Evolutionary conservation across 306 rosid species (phyloP).

Genomic region (Gynostemma pentaphyllum): DNA sequence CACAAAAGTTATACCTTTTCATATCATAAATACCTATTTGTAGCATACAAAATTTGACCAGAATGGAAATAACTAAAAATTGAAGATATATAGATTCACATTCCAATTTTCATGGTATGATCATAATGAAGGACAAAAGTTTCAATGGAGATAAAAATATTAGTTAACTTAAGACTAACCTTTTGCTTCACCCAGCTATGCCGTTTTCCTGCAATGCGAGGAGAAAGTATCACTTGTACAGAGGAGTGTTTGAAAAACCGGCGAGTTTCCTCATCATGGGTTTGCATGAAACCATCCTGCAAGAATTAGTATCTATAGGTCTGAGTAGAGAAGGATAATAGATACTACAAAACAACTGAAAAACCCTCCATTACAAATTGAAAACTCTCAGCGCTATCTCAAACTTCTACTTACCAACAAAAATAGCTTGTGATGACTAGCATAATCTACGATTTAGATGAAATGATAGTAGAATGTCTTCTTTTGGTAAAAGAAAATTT

Average conservation of each 20-base stretch:
- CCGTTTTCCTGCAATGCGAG: slow-evolving; percentile 78
- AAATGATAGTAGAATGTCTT: background rate
- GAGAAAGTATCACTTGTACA: slow-evolving; percentile 80
- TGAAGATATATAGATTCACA: background rate
- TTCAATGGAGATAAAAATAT: background rate
- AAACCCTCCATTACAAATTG: background rate
- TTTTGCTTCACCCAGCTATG: slow-evolving; percentile 86
- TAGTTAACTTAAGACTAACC: slow-evolving; percentile 29
- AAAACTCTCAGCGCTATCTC: background rate
- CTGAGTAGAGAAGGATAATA: background rate
- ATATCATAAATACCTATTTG: background rate
- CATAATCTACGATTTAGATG: slow-evolving; percentile 2
- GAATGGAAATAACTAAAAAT: background rate
- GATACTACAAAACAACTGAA: background rate
- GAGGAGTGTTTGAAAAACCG: slow-evolving; percentile 92
- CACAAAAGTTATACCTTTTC: background rate
- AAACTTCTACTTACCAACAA: background rate
- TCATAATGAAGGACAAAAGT: slow-evolving; percentile 7
- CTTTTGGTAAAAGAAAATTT: background rate
- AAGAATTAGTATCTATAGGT: background rate
- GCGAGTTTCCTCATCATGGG: slow-evolving; percentile 94
- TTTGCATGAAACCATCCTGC: slow-evolving; percentile 97
- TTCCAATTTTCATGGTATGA: background rate
- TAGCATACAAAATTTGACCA: background rate
- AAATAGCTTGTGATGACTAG: background rate